Base-by-base conservation (phyloP, 1,139 yeast genomes). In the Pichia sp. region DNA sequence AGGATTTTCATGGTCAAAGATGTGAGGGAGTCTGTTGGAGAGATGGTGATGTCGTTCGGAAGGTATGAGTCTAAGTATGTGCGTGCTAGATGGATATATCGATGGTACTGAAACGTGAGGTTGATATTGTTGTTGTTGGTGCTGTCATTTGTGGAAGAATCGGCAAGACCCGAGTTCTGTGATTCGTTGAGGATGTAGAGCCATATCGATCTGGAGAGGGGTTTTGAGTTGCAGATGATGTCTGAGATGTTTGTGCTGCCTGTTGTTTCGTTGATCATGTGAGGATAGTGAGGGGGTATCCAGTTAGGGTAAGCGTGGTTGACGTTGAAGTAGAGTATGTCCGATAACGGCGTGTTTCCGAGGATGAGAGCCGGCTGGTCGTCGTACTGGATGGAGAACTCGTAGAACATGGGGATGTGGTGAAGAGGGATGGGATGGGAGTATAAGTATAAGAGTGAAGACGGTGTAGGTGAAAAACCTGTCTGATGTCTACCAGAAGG, bases 1-100 rank as follows among this genome's bases (percentile, higher is more conserved):
- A 21, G 63, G 58, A 52, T 66, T 66, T 48, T 66, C 65, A 46
- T 50, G 47, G 24, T 56, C 28, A 46, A 52, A 52, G 40, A 49
- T 49, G 11, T 44, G 41, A 24, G 51, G 17, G 19, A 47, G 47
- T 28, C 47, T 46, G 32, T 47, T 39, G 34, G 49, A 3, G 31
- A 51, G 31, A 21, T 47, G 38, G 22, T 42, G 40, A 14, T 41
- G 34, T 40, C 45, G 36, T 31, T 15, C 3, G 48, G 40, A 4
- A 38, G n/a, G 18, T 44, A 38, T 8, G 28, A 24, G 19, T 45
- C 22, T 10, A 48, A 32, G 34, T 40, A 45, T 5, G 37, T 18
- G 30, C 38, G 40, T 17, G 33, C 44, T 12, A 46, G 21, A 36
- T 47, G 51, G 4, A 41, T 19, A 15, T 36, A 40, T 24, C 43